Percentiles rank a stretch among this genome's conserved stretches.
Evolutionary conservation across 2,329 filamentous ascomycete genomes (phyloP).

Genomic region (Ophiostoma novo-ulmi): DNA sequence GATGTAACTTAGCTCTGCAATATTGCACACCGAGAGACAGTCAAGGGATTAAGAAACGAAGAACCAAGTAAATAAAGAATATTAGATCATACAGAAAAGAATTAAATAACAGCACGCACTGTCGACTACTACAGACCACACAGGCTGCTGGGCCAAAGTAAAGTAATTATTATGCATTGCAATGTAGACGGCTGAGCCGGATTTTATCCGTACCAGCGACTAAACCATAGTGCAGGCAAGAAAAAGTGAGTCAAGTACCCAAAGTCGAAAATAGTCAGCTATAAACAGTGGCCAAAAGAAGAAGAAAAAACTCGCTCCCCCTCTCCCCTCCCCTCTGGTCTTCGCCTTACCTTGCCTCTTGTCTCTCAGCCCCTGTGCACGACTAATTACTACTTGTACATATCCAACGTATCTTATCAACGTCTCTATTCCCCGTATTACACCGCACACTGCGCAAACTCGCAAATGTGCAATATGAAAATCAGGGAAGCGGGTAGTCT

Average conservation of each 20-base stretch:
- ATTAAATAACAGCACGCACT: background rate
- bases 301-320: background rate
- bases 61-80: background rate
- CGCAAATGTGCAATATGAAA: background rate
- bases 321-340: background rate
- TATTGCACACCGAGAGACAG: background rate
- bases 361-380: background rate
- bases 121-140: background rate
- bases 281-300: background rate
- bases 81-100: background rate
- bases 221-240: background rate
- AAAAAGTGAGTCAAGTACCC: background rate
- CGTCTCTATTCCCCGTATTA: background rate
- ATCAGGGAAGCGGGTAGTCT: background rate
- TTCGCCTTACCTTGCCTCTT: background rate
- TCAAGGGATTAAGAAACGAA: background rate
- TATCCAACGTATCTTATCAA: background rate
- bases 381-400: background rate
- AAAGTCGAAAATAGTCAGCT: background rate
- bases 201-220: background rate
- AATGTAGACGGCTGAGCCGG: background rate
- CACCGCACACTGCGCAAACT: background rate
- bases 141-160: no score
- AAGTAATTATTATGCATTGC: background rate
- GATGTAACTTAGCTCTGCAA: background rate